Evolutionary conservation across 345 rosid genomes (phyloP).

Genomic region (Camelina hispida): DNA sequence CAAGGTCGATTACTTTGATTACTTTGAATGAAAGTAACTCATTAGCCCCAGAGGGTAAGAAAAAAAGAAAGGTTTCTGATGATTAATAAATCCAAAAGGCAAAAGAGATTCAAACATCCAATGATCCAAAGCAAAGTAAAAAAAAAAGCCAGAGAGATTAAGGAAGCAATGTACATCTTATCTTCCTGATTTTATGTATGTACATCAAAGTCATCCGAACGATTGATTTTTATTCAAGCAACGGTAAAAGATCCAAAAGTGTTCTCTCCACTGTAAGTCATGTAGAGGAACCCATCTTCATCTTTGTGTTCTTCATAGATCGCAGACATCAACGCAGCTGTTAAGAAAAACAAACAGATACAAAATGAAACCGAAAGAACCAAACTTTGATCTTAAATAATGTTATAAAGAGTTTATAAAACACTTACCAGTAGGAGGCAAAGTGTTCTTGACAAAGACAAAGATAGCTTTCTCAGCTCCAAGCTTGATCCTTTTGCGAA

Average conservation of each 20-base stretch:
- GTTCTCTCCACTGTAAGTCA: slow-evolving; percentile 99
- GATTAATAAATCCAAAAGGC: slow-evolving; percentile 13
- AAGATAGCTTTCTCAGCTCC: slow-evolving; percentile 87
- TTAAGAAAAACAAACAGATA: not conserved
- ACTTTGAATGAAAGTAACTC: not conserved
- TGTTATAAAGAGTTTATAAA: not conserved
- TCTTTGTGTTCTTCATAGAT: slow-evolving; percentile 95
- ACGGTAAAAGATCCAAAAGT: slow-evolving; percentile 62
- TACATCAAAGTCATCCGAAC: slow-evolving; percentile 26
- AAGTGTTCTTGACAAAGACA: slow-evolving; percentile 73
- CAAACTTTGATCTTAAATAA: slow-evolving; percentile 1
- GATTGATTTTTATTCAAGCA: slow-evolving; percentile 24
- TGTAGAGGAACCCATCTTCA: slow-evolving; percentile 96
- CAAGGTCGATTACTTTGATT: not conserved
- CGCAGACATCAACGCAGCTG: slow-evolving; percentile 96
- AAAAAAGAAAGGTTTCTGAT: not conserved
- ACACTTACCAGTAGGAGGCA: slow-evolving; percentile 72
- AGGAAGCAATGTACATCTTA: slow-evolving; percentile 41
- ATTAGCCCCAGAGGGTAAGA: not conserved
- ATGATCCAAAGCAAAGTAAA: slow-evolving; percentile 32
- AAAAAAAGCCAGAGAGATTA: slow-evolving; percentile 1
- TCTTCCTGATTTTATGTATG: slow-evolving; percentile 38
- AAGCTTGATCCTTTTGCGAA: slow-evolving; percentile 81
- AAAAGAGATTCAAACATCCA: slow-evolving; percentile 26
- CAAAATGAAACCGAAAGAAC: slow-evolving; percentile 1